Base-by-base conservation (phyloP, 1,284 basidiomycete species). In the Cryptococcus sp. region DNA sequence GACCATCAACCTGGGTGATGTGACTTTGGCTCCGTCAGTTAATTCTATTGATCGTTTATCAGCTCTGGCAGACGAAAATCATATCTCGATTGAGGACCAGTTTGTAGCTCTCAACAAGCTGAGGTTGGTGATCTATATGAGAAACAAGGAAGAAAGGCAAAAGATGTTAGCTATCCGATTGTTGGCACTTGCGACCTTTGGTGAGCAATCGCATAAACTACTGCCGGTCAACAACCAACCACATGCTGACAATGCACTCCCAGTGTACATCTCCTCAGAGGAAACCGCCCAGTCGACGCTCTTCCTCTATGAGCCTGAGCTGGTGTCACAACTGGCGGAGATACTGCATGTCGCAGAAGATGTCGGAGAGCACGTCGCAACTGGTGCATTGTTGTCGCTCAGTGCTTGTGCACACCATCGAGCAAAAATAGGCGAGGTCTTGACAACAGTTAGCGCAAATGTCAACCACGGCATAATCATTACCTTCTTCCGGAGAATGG, bases 401-500 rank as follows among this genome's bases (percentile, higher is more conserved):
- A 96, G 98, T 74, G 90, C 90, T 4, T 83, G 96, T 56, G 87
- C 87, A 4, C 83, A 91, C 61, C 95, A 96, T 72, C 84, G 91
- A 56, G 81, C 80, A 61, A 91, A 87, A 71, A 82, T 90, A 39
- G 84, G 86, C 62, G 95, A 98, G 69, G 91, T 97, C 33, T 79
- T 98, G 44, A 87, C 87, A 15, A 87, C 94, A 1, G 84, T 98
- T 49, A 96, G 96, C 70, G 94, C 92, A 18, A 92, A 92, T 50
- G 91, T 98, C 59, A 97, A 92, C 69, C 96, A 98, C 71, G 96
- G 96, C 15, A 88, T 92, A 47, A 78, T 98, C 36, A 91, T 97
- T 87, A 86, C 87, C 21, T 80, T 93, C 46, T 80, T 97, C 59
- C 85, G 91, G 55, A 87, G 86, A 77, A 87, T 89, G 23, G 84